Percentiles rank a stretch among this genome's conserved stretches.
phyloP scores from a whole-genome alignment of 2,329 filamentous ascomycete genomes.

The Massarina eburnea region DNA sequence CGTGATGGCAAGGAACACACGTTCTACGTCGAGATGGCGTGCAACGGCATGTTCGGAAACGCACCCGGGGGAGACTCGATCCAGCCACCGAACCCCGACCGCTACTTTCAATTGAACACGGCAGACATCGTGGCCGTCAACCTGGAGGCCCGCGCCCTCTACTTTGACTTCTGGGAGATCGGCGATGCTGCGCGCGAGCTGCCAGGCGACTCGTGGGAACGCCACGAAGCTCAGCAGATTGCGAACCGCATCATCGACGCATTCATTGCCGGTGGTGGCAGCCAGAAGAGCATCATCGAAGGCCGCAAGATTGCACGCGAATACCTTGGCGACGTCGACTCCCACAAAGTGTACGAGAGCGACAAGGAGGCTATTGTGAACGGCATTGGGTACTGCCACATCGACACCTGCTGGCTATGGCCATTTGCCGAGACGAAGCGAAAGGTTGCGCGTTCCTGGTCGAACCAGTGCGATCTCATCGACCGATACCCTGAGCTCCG shows the following conservation, averaged over 20 bases:
- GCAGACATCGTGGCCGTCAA: constrained; percentile 91
- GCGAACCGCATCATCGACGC: constrained; percentile 87
- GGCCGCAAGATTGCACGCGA: constrained; percentile 80
- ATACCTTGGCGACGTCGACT: constrained; percentile 82
- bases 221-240: constrained; percentile 80
- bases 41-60: constrained; percentile 98
- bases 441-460: constrained; percentile 95
- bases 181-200: constrained; percentile 90
- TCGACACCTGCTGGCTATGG: constrained; percentile 98
- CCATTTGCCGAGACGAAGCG: constrained; percentile 97
- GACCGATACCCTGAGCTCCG: constrained; percentile 92
- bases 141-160: constrained; percentile 76
- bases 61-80: constrained; percentile 81
- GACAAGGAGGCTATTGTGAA: constrained; percentile 76
- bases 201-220: constrained; percentile 82
- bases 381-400: constrained; percentile 94
- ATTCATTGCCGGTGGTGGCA: constrained; percentile 77
- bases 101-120: constrained; percentile 71
- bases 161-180: constrained; percentile 95
- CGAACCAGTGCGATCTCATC: constrained; percentile 92
- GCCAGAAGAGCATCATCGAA: constrained; percentile 72
- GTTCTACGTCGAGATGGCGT: constrained; percentile 98
- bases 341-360: constrained; percentile 78
- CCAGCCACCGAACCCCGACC: constrained; percentile 84
- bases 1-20: constrained; percentile 83